These are phyloP conservation scores for Moesziomyces globuligerus DNA, from an alignment of 1,284 basidiomycete genomes.

Conservation along the genomic window DNA sequence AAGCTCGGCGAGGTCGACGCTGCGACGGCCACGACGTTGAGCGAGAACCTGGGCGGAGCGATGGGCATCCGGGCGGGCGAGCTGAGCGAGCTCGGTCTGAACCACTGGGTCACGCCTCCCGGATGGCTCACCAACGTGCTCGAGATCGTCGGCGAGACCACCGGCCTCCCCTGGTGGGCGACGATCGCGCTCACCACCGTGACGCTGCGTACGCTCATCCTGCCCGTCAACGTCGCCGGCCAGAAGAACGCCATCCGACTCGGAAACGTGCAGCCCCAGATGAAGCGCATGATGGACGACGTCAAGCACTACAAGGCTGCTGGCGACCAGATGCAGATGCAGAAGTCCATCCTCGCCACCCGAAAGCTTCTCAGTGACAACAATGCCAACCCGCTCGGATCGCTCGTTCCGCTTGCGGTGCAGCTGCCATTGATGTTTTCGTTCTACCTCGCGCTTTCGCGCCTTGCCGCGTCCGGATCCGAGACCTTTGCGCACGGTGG, in stretches of 20 bases:
- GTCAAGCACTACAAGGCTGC: conserved; percentile 69
- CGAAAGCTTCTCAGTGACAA: conserved; percentile 77
- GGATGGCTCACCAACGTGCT: conserved; percentile 75
- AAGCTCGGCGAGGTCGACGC: conserved; percentile 30
- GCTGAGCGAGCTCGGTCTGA: conserved; percentile 79
- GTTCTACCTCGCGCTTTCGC: conserved; percentile 84
- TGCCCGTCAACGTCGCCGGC: conserved; percentile 77
- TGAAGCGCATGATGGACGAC: conserved; percentile 73
- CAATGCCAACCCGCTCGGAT: conserved; percentile 75
- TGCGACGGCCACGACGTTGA: conserved; percentile 32
- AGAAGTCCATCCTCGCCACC: conserved; percentile 73
- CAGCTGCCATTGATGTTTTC: conserved; percentile 84
- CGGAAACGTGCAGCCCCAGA: conserved; percentile 74
- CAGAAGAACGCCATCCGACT: conserved; percentile 79
- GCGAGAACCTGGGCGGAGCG: conserved; percentile 32
- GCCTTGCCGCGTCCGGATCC: conserved; percentile 78
- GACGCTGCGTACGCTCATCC: conserved; percentile 75
- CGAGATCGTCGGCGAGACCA: conserved; percentile 78
- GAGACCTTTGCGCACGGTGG: conserved; percentile 82
- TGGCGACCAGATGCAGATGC: conserved; percentile 73
- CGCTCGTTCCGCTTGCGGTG: conserved; percentile 73
- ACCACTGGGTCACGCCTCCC: conserved; percentile 69
- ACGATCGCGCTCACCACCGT: conserved; percentile 78
- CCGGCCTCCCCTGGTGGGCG: conserved; percentile 70
- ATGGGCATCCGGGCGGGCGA: conserved; percentile 77